Percentiles rank a stretch among this genome's conserved stretches.
Evolutionary conservation across 352 stramenopile genomes (phyloP).

Genomic region (Globisporangium heterothallicum): DNA sequence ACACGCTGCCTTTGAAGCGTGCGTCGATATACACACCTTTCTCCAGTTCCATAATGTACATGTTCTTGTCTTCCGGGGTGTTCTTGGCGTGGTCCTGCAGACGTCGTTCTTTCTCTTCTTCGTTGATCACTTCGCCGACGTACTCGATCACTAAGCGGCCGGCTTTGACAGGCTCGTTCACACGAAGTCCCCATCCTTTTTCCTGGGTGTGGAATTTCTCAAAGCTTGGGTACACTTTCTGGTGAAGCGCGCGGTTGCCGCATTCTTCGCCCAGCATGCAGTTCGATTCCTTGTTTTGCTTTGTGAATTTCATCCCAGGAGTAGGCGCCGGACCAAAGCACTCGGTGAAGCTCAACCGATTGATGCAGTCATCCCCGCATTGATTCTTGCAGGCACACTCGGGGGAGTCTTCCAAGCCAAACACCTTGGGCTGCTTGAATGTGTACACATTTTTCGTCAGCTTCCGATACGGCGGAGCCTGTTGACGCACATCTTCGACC

Average conservation of each 20-base stretch:
- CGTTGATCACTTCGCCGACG: conserved; percentile 93
- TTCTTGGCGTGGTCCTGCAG: conserved; percentile 78
- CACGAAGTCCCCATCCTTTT: conserved; percentile 89
- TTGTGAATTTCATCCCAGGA: conserved; percentile 59
- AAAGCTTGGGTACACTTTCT: conserved; percentile 70
- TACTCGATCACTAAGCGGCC: conserved; percentile 93
- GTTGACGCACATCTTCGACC: conserved; percentile 70
- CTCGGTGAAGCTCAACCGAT: conserved; percentile 89
- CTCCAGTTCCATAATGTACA: conserved; percentile 94
- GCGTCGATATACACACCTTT: conserved; percentile 95
- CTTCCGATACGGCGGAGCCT: conserved; percentile 73
- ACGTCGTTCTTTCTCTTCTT: conserved; percentile 87
- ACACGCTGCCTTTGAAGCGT: conserved; percentile 89
- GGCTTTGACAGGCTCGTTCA: conserved; percentile 73
- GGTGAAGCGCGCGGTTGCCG: conserved; percentile 88
- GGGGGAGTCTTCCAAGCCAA: conserved; percentile 61
- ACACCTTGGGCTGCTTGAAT: conserved; percentile 72
- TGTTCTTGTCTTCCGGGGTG: conserved; percentile 93
- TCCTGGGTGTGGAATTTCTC: conserved; percentile 75
- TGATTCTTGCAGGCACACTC: conserved; percentile 69
- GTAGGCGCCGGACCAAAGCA: conserved; percentile 79
- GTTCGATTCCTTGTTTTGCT: conserved; percentile 82
- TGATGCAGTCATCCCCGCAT: conserved; percentile 93
- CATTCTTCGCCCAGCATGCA: conserved; percentile 88
- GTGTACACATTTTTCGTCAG: conserved; percentile 79